Percentiles rank a stretch among this genome's conserved stretches.
These are phyloP conservation scores for Henckelia pumila DNA, from an alignment of 257 asterid species.

Conservation along the genomic window DNA sequence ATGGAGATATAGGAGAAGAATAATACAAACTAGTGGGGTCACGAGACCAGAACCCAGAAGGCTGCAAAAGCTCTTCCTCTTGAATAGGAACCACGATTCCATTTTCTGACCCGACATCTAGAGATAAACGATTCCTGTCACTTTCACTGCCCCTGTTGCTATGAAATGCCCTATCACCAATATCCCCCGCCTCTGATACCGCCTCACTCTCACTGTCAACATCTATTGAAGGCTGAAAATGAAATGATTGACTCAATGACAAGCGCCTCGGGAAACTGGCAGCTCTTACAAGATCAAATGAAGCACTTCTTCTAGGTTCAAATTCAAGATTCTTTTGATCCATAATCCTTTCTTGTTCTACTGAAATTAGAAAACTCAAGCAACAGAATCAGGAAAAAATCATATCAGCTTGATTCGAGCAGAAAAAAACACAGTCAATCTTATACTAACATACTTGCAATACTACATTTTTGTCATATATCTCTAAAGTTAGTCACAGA, in stretches of 20 bases:
- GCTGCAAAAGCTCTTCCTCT: conserved; percentile 30
- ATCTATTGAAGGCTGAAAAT: conserved; percentile 31
- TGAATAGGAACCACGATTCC: conserved; percentile 45
- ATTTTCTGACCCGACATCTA: conserved; percentile 38
- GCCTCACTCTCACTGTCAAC: conserved; percentile 46
- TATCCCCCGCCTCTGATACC: conserved; percentile 91
- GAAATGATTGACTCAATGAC: conserved; percentile 37
- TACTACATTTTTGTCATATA: not conserved
- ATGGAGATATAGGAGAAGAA: conserved; percentile 21
- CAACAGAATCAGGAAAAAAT: not conserved
- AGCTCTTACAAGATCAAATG: conserved; percentile 42
- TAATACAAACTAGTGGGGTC: not conserved
- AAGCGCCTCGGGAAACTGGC: conserved; percentile 48
- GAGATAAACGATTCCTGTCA: conserved; percentile 43
- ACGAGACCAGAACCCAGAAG: conserved; percentile 10
- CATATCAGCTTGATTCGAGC: not conserved
- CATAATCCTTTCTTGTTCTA: conserved; percentile 30
- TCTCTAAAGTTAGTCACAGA: not conserved
- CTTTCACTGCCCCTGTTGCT: conserved; percentile 53
- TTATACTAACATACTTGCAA: not conserved
- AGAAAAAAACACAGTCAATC: not conserved
- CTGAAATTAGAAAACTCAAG: conserved; percentile 6
- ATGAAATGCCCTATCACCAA: conserved; percentile 76
- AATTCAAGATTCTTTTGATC: conserved; percentile 38
- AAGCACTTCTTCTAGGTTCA: conserved; percentile 39